phyloP scores from a whole-genome alignment of 1,284 basidiomycete genomes.

The Ganoderma meredithae region DNA sequence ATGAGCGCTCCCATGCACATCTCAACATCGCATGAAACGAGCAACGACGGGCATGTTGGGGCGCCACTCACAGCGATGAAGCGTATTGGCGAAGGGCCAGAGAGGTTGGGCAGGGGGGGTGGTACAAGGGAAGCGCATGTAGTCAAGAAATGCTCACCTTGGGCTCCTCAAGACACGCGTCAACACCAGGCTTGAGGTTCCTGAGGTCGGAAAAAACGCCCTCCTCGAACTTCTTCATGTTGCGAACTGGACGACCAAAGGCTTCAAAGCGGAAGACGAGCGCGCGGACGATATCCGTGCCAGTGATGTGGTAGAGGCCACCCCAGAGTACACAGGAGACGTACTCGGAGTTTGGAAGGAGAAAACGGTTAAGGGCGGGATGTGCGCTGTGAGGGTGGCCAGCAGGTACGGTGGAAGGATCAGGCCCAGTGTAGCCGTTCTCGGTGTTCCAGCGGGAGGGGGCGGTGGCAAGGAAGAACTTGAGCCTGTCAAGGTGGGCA shows the following conservation, averaged over 20 bases:
- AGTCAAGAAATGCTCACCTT: slow-evolving; percentile 61
- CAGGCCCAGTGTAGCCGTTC: slow-evolving; percentile 30
- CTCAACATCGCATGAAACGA: slow-evolving; percentile 12
- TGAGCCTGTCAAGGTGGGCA: slow-evolving; percentile 78
- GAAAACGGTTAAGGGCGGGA: slow-evolving; percentile 83
- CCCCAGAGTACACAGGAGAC: slow-evolving; percentile 92
- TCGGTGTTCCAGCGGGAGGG: slow-evolving; percentile 69
- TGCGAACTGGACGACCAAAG: slow-evolving; percentile 81
- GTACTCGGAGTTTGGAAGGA: slow-evolving; percentile 85
- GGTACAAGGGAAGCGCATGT: slow-evolving; percentile 2
- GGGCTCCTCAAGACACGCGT: slow-evolving; percentile 91
- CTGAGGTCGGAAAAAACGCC: slow-evolving; percentile 91
- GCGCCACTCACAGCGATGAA: not conserved
- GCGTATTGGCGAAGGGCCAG: not conserved
- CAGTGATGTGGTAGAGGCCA: slow-evolving; percentile 90
- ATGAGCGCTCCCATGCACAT: slow-evolving; percentile 11
- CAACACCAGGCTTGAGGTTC: slow-evolving; percentile 90
- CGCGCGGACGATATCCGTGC: slow-evolving; percentile 89
- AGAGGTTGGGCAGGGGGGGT: not conserved
- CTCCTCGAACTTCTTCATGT: slow-evolving; percentile 94
- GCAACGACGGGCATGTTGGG: not conserved
- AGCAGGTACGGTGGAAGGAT: slow-evolving; percentile 36
- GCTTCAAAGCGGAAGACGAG: slow-evolving; percentile 91
- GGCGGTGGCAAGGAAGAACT: slow-evolving; percentile 89
- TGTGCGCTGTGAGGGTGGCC: slow-evolving; percentile 54